Evolutionary conservation across 495 filamentous ascomycete genomes (phyloP), one percentile per base, ranked within the genome.

Genomic region (Aspergillus cristatus): DNA sequence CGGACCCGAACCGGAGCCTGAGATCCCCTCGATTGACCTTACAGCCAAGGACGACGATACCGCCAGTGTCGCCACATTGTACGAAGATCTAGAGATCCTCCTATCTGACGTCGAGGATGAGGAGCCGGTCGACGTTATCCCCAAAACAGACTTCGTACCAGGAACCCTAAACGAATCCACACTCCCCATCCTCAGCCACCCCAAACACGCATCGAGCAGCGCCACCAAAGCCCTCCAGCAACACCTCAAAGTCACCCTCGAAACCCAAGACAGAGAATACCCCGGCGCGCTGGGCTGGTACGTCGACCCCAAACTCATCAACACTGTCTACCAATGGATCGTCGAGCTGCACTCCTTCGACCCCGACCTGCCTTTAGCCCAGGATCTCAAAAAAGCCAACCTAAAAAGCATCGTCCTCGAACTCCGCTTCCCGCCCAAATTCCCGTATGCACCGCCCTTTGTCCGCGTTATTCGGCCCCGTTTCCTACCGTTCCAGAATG

Each of bases 321-420:
- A 55, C 6, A 95, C 89, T 51, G 63, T 90, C 28, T 96, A 88
- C 53, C 89, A 94, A 55, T 94, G 88, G 87, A 88, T 94, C 45
- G 79, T 94, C 2, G 84, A 95, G 54, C 60, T 96, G 0, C 89
- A 96, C 55, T 84, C 78, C 34, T 94, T 96, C 48, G 79, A 87
- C 10, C 48, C 64, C 0, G 40, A 52, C 2, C 65, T 90, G 1
- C 86, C 82, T 0, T 65, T 96, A 2, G 82, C 83, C 0, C 48
- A 70, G 24, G 89, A 95, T 54, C 82, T 96, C 72, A 80, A 80
- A 50, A 35, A 46, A 0, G 64, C 58, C 13, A 63, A 65, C 0
- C 33, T 85, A 16, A 71, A 70, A 7, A 84, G 79, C 51, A 63
- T 96, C 17, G 76, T 94, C 0, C 55, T 93, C 8, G 89, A 96